A percentile compares a stretch with the other conserved stretches of the same genome.
phyloP scores from a whole-genome alignment of 2,329 filamentous ascomycete species.

The Trichoderma citrinoviride region DNA sequence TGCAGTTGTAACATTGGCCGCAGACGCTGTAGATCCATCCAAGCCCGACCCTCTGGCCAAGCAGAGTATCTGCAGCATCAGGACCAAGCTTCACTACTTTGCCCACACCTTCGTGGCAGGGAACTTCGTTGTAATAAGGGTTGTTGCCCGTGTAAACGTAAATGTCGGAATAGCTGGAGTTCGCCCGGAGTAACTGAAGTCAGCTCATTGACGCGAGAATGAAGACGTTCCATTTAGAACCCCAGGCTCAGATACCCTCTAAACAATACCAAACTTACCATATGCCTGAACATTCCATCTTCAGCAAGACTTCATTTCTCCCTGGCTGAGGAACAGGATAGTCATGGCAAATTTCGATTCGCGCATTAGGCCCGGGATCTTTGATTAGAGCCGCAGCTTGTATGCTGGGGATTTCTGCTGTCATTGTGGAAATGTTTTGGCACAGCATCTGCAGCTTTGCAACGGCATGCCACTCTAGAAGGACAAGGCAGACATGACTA shows the following conservation, averaged over 20 bases:
- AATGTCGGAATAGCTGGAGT: not conserved
- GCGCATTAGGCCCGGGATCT: not conserved
- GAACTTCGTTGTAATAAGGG: not conserved
- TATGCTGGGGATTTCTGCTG: not conserved
- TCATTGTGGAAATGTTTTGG: not conserved
- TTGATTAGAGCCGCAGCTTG: slow-evolving; percentile 3
- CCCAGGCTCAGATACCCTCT: not conserved
- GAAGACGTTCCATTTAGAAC: not conserved
- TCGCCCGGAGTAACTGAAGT: not conserved
- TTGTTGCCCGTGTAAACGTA: not conserved
- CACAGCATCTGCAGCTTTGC: not conserved
- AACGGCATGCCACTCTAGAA: not conserved
- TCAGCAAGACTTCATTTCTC: slow-evolving; percentile 1
- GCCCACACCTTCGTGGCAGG: slow-evolving; percentile 1
- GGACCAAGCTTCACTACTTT: not conserved
- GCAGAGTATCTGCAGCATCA: not conserved
- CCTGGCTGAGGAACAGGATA: slow-evolving; percentile 3
- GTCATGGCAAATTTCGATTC: not conserved
- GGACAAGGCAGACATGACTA: not conserved
- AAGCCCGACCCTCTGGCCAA: slow-evolving; percentile 1
- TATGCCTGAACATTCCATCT: slow-evolving; percentile 15
- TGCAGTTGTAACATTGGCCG: slow-evolving; percentile 6
- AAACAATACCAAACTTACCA: not conserved
- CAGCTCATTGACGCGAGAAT: not conserved
- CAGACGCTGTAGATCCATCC: slow-evolving; percentile 10